phyloP scores from a whole-genome alignment of 441 rosid genomes.

The Theobroma grandiflorum region DNA sequence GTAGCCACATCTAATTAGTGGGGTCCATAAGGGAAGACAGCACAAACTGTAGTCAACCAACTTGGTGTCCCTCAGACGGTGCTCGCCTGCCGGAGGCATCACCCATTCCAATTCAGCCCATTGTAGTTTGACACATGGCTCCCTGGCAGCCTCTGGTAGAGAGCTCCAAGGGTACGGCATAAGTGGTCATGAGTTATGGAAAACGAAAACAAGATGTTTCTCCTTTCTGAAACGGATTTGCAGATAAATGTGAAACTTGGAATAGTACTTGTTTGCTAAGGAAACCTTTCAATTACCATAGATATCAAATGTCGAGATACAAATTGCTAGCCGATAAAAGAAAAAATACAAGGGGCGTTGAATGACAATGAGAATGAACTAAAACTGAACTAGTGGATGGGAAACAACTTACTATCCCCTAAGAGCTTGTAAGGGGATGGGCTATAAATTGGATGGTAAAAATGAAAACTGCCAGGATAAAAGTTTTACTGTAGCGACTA shows the following conservation, averaged over 20 bases:
- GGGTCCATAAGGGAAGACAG: constrained; percentile 29
- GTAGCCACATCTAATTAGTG: constrained; percentile 36
- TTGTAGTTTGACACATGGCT: constrained; percentile 25
- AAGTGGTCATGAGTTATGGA: neutral
- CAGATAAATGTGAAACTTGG: neutral
- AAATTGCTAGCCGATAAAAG: neutral
- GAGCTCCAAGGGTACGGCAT: constrained; percentile 7
- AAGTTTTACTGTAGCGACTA: neutral
- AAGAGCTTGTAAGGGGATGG: constrained; percentile 28
- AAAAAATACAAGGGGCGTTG: neutral
- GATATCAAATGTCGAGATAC: neutral
- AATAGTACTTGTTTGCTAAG: neutral
- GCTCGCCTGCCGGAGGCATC: constrained; percentile 28
- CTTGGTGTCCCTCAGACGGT: constrained; percentile 14
- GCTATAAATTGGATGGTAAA: constrained; percentile 7
- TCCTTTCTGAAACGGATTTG: constrained; percentile 22
- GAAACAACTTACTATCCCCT: constrained; percentile 19
- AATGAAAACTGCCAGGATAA: constrained; percentile 6
- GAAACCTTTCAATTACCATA: constrained; percentile 19
- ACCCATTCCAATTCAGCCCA: constrained; percentile 22
- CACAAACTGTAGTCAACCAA: constrained; percentile 1
- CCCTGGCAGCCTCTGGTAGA: constrained; percentile 26
- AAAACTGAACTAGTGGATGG: neutral
- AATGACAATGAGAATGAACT: neutral
- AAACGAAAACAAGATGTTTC: constrained; percentile 14